These are phyloP conservation scores for Paspalum vaginatum DNA, from an alignment of 176 grass and related monocot genomes.

Conservation along the genomic window DNA sequence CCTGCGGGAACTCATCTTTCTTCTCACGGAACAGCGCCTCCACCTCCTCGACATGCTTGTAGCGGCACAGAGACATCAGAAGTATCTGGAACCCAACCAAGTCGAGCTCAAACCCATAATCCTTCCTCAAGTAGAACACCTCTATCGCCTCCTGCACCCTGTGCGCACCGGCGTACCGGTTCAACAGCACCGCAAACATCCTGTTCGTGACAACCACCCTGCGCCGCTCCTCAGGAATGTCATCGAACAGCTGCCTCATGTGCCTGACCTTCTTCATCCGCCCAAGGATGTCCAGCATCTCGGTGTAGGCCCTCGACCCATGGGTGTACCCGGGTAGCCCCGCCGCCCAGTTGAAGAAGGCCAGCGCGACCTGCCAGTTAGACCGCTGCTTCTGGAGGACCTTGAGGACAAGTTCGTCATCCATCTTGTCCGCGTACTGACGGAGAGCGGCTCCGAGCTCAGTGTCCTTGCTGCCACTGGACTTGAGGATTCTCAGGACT, in stretches of 20 bases:
- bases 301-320: slow-evolving; percentile 44
- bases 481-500: slow-evolving; percentile 53
- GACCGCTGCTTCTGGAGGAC: slow-evolving; percentile 62
- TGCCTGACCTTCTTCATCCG: slow-evolving; percentile 72
- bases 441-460: slow-evolving; percentile 33
- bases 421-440: slow-evolving; percentile 38
- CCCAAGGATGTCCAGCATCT: slow-evolving; percentile 79
- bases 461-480: not conserved
- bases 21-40: slow-evolving; percentile 71
- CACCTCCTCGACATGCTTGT: slow-evolving; percentile 80
- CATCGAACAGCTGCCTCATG: slow-evolving; percentile 64
- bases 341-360: slow-evolving; percentile 62
- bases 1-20: slow-evolving; percentile 60
- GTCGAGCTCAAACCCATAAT: slow-evolving; percentile 65
- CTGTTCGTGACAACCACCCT: slow-evolving; percentile 42
- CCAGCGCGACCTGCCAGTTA: slow-evolving; percentile 57
- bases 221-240: slow-evolving; percentile 38
- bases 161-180: slow-evolving; percentile 62
- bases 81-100: slow-evolving; percentile 70
- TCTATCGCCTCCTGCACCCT: slow-evolving; percentile 72
- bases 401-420: slow-evolving; percentile 54
- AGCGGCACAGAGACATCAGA: slow-evolving; percentile 68
- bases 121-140: slow-evolving; percentile 65
- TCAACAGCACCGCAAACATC: slow-evolving; percentile 70
- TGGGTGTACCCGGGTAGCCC: slow-evolving; percentile 39